Conservation (phyloP, 2,329 filamentous ascomycete genomes). For the Clarireedia paspali region DNA sequence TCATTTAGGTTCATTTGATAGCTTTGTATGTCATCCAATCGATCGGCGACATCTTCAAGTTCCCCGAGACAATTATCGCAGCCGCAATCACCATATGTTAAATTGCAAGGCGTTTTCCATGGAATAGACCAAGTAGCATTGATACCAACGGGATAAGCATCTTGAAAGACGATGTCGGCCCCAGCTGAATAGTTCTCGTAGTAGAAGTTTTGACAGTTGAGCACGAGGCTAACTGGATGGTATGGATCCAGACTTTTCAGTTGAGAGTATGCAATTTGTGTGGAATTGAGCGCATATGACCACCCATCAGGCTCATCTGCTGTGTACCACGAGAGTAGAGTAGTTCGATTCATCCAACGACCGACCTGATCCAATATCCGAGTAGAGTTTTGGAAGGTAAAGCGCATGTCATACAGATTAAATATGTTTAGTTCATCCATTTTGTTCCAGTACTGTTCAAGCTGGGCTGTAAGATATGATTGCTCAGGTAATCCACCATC, state of each 20-base stretch:
- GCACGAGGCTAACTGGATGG: conserved; percentile 42
- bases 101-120: conserved; percentile 41
- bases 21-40: conserved; percentile 34
- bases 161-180: conserved; percentile 43
- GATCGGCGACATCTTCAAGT: conserved; percentile 37
- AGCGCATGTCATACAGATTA: conserved; percentile 34
- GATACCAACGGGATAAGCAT: conserved; percentile 42
- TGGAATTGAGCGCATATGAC: conserved; percentile 35
- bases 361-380: conserved; percentile 32
- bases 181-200: conserved; percentile 42
- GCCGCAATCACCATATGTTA: conserved; percentile 45
- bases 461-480: conserved; percentile 31
- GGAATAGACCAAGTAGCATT: conserved; percentile 37
- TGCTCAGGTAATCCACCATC: conserved; percentile 31
- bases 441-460: conserved; percentile 34
- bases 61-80: conserved; percentile 39
- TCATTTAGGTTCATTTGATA: conserved; percentile 34
- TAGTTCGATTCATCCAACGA: conserved; percentile 28
- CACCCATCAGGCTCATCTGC: conserved; percentile 41
- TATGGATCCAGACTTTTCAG: conserved; percentile 42
- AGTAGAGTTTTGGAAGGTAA: conserved; percentile 23
- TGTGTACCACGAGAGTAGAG: conserved; percentile 46
- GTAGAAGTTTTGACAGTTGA: conserved; percentile 47
- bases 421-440: conserved; percentile 38
- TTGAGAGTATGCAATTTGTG: conserved; percentile 34